Conservation (phyloP, 2,329 filamentous ascomycete species). For the Aspergillus ruber region DNA sequence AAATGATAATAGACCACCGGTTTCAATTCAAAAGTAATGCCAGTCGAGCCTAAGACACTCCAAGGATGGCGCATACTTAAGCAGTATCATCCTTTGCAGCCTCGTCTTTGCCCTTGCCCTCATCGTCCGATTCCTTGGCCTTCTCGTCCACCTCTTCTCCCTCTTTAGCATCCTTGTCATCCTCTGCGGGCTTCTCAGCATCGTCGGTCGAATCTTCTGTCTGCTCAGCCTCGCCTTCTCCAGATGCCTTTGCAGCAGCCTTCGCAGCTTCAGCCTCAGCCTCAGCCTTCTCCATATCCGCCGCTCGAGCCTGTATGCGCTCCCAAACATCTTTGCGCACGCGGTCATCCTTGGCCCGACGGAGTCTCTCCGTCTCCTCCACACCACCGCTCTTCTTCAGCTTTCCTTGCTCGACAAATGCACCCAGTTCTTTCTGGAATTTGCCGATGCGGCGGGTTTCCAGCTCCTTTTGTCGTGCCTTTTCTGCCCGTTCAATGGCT, state of each 20-base stretch:
- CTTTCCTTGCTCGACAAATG: slow-evolving; percentile 82
- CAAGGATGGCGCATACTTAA: neutral
- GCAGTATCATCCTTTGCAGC: neutral
- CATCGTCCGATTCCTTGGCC: slow-evolving; percentile 1
- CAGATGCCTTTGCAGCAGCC: slow-evolving; percentile 9
- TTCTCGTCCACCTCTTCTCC: slow-evolving; percentile 6
- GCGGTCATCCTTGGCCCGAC: slow-evolving; percentile 78
- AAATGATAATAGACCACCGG: no score
- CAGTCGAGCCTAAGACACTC: neutral
- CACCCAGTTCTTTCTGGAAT: slow-evolving; percentile 76
- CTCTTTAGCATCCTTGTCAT: slow-evolving; percentile 1
- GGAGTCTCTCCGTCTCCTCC: slow-evolving; percentile 82
- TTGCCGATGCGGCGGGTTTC: slow-evolving; percentile 66
- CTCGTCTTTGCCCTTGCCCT: slow-evolving; percentile 4
- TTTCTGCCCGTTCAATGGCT: slow-evolving; percentile 95
- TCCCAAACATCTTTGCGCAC: slow-evolving; percentile 70
- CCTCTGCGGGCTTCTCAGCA: slow-evolving; percentile 4
- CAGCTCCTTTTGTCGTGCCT: slow-evolving; percentile 80
- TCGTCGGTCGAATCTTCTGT: slow-evolving; percentile 5
- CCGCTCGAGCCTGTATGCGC: slow-evolving; percentile 45
- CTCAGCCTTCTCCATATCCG: slow-evolving; percentile 40
- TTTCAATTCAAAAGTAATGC: no score
- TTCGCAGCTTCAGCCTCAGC: slow-evolving; percentile 23
- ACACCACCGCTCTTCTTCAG: slow-evolving; percentile 94
- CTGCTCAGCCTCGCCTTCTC: slow-evolving; percentile 10